A percentile compares a stretch with the other conserved stretches of the same genome.
These are phyloP conservation scores for Dothistroma pini DNA, from an alignment of 2,329 filamentous ascomycete species.

Conservation along the genomic window DNA sequence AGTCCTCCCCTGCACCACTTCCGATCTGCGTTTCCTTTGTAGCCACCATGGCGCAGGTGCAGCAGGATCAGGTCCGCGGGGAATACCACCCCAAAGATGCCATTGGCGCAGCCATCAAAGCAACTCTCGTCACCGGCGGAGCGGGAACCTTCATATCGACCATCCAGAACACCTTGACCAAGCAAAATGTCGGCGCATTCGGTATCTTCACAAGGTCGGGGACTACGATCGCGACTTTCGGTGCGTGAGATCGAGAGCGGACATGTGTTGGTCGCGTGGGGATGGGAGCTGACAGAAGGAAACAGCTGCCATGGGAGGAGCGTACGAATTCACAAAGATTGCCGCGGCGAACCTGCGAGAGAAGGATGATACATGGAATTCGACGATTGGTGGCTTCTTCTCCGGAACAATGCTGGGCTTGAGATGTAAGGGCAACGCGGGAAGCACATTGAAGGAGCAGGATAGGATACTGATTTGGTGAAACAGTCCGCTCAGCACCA, in stretches of 20 bases:
- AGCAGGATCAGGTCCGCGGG: conserved; percentile 41
- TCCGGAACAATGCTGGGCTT: conserved; percentile 70
- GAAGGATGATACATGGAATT: conserved; percentile 75
- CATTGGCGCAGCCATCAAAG: conserved; percentile 62
- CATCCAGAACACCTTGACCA: conserved; percentile 81
- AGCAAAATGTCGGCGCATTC: conserved; percentile 74
- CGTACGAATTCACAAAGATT: conserved; percentile 72
- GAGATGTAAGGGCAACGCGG: conserved; percentile 53
- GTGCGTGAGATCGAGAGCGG: conserved; percentile 41
- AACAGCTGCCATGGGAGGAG: conserved; percentile 66
- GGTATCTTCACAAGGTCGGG: conserved; percentile 78
- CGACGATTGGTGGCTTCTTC: conserved; percentile 70
- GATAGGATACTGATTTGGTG: conserved; percentile 15
- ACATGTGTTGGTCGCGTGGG: not conserved
- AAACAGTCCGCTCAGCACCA: conserved; percentile 58
- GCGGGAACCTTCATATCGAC: conserved; percentile 70
- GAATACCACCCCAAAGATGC: conserved; percentile 72
- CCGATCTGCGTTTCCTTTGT: not conserved
- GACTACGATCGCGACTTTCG: conserved; percentile 64
- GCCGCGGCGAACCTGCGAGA: conserved; percentile 80
- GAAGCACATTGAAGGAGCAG: not conserved
- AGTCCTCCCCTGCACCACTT: conserved; percentile 1
- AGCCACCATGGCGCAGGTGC: conserved; percentile 47
- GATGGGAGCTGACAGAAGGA: conserved; percentile 7
- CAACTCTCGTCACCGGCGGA: conserved; percentile 60